These are phyloP conservation scores for Fraxinus quadrangulata DNA, from an alignment of 257 asterid genomes.

Conservation along the genomic window DNA sequence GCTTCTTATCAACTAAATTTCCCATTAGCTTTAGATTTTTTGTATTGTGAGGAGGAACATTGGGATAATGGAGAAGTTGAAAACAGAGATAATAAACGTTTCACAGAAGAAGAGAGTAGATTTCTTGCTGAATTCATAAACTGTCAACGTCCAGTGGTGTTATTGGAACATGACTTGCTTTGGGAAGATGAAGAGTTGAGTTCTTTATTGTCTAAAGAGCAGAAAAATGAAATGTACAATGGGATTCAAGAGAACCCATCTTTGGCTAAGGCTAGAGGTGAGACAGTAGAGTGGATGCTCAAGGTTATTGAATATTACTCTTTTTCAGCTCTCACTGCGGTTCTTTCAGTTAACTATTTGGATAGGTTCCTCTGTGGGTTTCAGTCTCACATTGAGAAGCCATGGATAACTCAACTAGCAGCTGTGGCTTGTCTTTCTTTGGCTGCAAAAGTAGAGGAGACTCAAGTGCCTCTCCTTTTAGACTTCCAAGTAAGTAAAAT, in stretches of 20 bases:
- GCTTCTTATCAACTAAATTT: conserved; percentile 37
- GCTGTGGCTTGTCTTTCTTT: conserved; percentile 83
- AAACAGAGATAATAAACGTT: conserved; percentile 14
- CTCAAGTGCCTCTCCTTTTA: conserved; percentile 67
- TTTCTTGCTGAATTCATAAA: conserved; percentile 17
- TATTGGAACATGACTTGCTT: conserved; percentile 34
- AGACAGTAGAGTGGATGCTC: conserved; percentile 70
- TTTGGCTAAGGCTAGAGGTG: conserved; percentile 40
- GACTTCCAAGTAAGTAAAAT: conserved; percentile 70
- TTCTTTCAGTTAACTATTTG: conserved; percentile 71
- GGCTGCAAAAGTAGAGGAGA: conserved; percentile 85
- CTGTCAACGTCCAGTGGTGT: conserved; percentile 15
- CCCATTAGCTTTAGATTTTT: conserved; percentile 33
- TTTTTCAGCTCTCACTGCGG: conserved; percentile 67
- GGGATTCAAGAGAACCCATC: conserved; percentile 28
- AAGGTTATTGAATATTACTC: conserved; percentile 50
- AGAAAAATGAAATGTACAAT: conserved; percentile 27
- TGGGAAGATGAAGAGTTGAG: conserved; percentile 54
- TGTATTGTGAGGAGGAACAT: conserved; percentile 52
- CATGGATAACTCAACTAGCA: conserved; percentile 77
- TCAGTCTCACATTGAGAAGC: conserved; percentile 41
- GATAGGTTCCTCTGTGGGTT: conserved; percentile 56
- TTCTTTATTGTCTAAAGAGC: conserved; percentile 48
- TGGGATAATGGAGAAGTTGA: conserved; percentile 28
- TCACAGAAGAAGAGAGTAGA: conserved; percentile 21